phyloP scores from a whole-genome alignment of 129 eudicot genomes.

The carrot (Daucus carota) region DNA sequence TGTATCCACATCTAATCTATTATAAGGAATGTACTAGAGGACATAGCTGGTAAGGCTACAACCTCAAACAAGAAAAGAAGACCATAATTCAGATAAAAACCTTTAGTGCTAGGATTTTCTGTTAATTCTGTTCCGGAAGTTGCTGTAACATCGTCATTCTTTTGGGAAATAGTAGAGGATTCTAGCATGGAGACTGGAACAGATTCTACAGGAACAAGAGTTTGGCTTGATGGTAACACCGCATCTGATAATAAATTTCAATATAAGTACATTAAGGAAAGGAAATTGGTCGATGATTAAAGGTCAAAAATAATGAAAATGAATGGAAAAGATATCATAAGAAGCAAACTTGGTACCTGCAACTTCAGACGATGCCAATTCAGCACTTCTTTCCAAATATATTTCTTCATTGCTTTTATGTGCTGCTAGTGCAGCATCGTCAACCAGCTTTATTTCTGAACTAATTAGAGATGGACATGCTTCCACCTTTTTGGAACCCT shows the following conservation, averaged over 20 bases:
- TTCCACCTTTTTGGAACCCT: slow-evolving; percentile 25
- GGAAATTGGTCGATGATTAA: neutral
- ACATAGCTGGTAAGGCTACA: neutral
- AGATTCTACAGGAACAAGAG: neutral
- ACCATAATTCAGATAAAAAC: neutral
- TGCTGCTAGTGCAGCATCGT: slow-evolving; percentile 22
- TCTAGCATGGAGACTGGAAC: neutral
- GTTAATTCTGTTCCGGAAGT: neutral
- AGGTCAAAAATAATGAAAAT: neutral
- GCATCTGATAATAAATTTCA: neutral
- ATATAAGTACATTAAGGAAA: neutral
- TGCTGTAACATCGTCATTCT: neutral
- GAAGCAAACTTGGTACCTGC: slow-evolving; percentile 32
- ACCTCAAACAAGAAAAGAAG: neutral
- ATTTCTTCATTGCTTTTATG: slow-evolving; percentile 19
- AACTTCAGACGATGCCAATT: slow-evolving; percentile 20
- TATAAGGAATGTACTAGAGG: neutral
- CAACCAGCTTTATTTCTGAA: slow-evolving; percentile 12
- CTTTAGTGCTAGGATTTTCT: neutral
- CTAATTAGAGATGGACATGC: slow-evolving; percentile 17
- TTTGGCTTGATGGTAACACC: neutral
- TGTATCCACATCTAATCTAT: neutral
- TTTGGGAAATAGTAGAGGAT: neutral
- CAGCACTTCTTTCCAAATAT: slow-evolving; percentile 12
- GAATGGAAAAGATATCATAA: neutral